Percentiles rank a stretch among this genome's conserved stretches.
Evolutionary conservation across 441 rosid species (phyloP).

Genomic region (Erodium texanum): DNA sequence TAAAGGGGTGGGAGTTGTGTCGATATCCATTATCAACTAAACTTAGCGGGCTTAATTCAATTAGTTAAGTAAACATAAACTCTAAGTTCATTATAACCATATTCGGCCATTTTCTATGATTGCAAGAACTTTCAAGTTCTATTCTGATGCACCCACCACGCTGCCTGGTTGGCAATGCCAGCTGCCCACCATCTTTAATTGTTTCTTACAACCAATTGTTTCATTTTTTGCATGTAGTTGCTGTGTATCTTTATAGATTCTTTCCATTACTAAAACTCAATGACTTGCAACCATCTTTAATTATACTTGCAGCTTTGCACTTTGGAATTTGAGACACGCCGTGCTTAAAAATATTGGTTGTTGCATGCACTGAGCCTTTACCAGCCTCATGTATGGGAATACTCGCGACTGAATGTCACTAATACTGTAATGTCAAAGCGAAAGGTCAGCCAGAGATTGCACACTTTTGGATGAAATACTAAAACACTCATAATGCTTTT

Average conservation of each 20-base stretch:
- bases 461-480: slow-evolving; percentile 7
- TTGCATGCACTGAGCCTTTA: slow-evolving; percentile 58
- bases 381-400: slow-evolving; percentile 96
- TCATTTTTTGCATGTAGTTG: not conserved
- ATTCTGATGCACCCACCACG: not conserved
- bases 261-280: too few species aligned
- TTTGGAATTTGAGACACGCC: slow-evolving; percentile 78
- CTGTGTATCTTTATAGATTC: not conserved
- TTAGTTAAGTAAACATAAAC: not conserved
- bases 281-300: too few species aligned
- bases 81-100: too few species aligned
- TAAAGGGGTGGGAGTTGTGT: not conserved
- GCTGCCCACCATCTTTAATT: not conserved
- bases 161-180: not conserved
- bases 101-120: not conserved
- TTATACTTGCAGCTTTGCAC: slow-evolving; percentile 69
- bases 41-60: not conserved
- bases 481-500: slow-evolving; percentile 9
- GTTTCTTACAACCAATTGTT: not conserved
- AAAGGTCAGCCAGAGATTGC: slow-evolving; percentile 43
- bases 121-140: not conserved
- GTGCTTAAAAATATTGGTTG: slow-evolving; percentile 60
- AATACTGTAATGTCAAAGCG: slow-evolving; percentile 96
- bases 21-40: not conserved
- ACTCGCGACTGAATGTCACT: slow-evolving; percentile 79